phyloP scores from a whole-genome alignment of 208 protist species.

The Leishmania tropica region DNA sequence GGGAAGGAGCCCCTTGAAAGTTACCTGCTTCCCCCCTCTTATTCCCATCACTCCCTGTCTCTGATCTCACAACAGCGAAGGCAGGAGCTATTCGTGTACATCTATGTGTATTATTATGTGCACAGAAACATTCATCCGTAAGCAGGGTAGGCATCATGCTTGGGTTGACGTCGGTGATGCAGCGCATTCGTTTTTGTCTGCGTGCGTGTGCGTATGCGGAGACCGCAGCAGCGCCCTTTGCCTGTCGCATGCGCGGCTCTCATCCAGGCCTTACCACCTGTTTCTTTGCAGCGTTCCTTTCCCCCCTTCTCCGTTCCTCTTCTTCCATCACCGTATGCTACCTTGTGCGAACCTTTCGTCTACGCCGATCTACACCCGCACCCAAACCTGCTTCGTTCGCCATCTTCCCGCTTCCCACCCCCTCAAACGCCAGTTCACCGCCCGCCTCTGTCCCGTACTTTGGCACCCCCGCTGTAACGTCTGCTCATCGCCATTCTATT shows the following conservation, averaged over 20 bases:
- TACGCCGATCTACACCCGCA: background rate
- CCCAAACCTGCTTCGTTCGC: background rate
- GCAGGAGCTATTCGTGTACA: background rate
- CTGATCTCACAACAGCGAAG: background rate
- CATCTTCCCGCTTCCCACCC: background rate
- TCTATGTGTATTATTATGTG: background rate
- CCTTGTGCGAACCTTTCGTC: background rate
- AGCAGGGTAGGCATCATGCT: background rate
- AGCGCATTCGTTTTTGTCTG: background rate
- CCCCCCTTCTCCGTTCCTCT: background rate
- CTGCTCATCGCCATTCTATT: background rate
- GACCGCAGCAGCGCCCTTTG: background rate
- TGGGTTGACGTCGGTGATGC: background rate
- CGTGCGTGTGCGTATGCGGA: too few species aligned
- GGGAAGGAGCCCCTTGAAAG: background rate
- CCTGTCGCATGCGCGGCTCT: background rate
- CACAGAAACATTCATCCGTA: background rate
- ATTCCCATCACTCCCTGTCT: background rate
- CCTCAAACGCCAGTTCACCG: background rate
- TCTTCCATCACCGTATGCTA: conserved; percentile 11
- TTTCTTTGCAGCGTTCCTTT: conserved; percentile 10
- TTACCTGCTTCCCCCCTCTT: background rate
- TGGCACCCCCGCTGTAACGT: background rate
- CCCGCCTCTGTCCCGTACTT: background rate
- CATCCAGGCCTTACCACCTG: background rate